A percentile compares a stretch with the other conserved stretches of the same genome.
phyloP scores from a whole-genome alignment of 2,329 filamentous ascomycete genomes.

The Diaporthe australafricana region DNA sequence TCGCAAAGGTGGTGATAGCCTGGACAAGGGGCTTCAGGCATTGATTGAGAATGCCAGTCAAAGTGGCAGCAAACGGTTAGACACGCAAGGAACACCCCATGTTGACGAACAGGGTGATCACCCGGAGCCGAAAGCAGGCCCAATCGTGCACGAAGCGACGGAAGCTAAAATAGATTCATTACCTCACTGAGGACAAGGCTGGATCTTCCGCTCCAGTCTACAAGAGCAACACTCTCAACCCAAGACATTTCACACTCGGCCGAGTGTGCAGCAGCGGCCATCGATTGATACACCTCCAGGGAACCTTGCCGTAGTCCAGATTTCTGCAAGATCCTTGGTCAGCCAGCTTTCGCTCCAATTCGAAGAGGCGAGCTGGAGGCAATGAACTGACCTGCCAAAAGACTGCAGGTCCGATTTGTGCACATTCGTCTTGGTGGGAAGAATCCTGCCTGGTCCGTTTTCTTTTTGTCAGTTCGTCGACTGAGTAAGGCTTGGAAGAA shows the following conservation, averaged over 20 bases:
- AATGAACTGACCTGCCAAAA: not conserved
- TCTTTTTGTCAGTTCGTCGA: slow-evolving; percentile 2
- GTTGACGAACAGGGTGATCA: too few relatives aligned
- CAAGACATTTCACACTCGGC: too few relatives aligned
- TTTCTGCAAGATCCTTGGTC: too few relatives aligned
- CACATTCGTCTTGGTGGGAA: not conserved
- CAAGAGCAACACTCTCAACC: too few relatives aligned
- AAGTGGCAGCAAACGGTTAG: too few relatives aligned
- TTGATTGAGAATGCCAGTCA: not conserved
- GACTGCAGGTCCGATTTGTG: not conserved
- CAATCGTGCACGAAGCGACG: not conserved
- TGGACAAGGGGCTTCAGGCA: not conserved
- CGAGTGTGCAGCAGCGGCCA: too few relatives aligned
- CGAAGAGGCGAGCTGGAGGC: not conserved
- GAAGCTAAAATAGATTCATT: not conserved
- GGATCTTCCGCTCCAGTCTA: not conserved
- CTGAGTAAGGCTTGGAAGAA: not conserved
- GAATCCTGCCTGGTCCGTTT: not conserved
- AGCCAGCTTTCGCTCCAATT: too few relatives aligned
- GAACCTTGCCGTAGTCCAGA: too few relatives aligned
- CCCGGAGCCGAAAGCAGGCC: too few relatives aligned
- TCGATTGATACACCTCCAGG: too few relatives aligned
- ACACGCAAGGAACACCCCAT: too few relatives aligned
- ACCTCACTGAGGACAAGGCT: not conserved
- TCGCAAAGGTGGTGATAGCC: not conserved